phyloP scores from a whole-genome alignment of 1,284 basidiomycete species.

The Cutaneotrichosporon dermatis region DNA sequence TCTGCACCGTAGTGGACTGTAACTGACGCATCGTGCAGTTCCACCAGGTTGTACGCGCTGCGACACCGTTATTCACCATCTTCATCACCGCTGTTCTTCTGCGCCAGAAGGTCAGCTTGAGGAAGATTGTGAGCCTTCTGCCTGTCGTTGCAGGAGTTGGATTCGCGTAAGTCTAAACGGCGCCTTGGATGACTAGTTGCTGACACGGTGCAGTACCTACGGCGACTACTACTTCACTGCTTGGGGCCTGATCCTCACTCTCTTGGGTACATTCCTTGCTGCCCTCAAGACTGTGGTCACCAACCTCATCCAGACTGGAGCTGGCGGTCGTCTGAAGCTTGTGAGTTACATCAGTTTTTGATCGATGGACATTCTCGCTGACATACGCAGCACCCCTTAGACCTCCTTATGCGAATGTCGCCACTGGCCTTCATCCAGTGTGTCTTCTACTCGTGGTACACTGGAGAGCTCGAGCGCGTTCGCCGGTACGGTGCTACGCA shows the following conservation, averaged over 20 bases:
- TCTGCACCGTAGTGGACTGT: too few species aligned
- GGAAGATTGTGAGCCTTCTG: slow-evolving; percentile 68
- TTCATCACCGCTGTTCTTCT: slow-evolving; percentile 59
- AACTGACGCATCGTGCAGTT: too few species aligned
- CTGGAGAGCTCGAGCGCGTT: slow-evolving; percentile 71
- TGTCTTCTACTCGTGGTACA: slow-evolving; percentile 64
- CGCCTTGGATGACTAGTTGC: not conserved
- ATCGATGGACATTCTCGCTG: too few species aligned
- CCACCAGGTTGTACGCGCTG: slow-evolving; percentile 90
- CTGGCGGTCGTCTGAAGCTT: slow-evolving; percentile 46
- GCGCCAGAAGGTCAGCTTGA: slow-evolving; percentile 45
- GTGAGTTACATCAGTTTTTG: slow-evolving; percentile 20
- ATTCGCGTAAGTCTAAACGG: slow-evolving; percentile 63
- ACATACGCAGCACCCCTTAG: slow-evolving; percentile 69
- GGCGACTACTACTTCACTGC: slow-evolving; percentile 84
- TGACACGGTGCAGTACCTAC: slow-evolving; percentile 63
- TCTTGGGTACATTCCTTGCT: slow-evolving; percentile 81
- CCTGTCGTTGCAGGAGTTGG: slow-evolving; percentile 88
- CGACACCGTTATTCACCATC: slow-evolving; percentile 85
- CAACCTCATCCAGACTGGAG: slow-evolving; percentile 63
- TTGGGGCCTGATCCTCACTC: slow-evolving; percentile 74
- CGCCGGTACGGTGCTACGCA: slow-evolving; percentile 55
- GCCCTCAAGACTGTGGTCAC: slow-evolving; percentile 87
- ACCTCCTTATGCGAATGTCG: slow-evolving; percentile 75
- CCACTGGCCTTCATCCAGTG: slow-evolving; percentile 86